Percentiles rank a stretch among this genome's conserved stretches.
Evolutionary conservation across 768 basidiomycete genomes (phyloP).

Genomic region (Lactarius evosmus): DNA sequence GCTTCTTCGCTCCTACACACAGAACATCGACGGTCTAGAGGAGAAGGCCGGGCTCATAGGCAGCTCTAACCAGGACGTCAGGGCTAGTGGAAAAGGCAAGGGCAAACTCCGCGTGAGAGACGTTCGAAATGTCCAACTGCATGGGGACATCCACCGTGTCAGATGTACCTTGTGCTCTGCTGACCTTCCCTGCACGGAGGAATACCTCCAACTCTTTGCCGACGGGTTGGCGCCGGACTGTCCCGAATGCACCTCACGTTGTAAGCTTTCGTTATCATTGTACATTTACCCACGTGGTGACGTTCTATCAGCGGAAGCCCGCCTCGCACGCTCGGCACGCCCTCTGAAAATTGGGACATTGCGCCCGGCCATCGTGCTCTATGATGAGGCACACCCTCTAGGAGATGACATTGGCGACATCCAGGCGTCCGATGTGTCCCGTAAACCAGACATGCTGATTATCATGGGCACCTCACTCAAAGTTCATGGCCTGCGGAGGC

Average conservation of each 20-base stretch:
- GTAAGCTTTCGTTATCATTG: conserved; percentile 47
- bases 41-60: conserved; percentile 72
- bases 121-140: conserved; percentile 87
- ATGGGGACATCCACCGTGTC: conserved; percentile 91
- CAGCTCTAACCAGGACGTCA: conserved; percentile 54
- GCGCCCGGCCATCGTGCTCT: conserved; percentile 90
- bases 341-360: conserved; percentile 78
- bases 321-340: conserved; percentile 80
- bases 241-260: conserved; percentile 76
- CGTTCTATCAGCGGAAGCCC: conserved; percentile 55
- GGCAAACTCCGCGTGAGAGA: conserved; percentile 63
- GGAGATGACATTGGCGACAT: conserved; percentile 90
- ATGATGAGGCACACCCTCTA: conserved; percentile 89
- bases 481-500: conserved; percentile 89
- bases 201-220: conserved; percentile 61
- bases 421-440: conserved; percentile 68
- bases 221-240: conserved; percentile 78
- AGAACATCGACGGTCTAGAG: conserved; percentile 97
- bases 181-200: conserved; percentile 64
- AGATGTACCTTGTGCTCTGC: conserved; percentile 83
- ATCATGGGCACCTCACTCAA: conserved; percentile 98
- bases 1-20: conserved; percentile 88
- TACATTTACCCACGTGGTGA: conserved; percentile 16
- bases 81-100: conserved; percentile 60
- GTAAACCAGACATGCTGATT: conserved; percentile 87